phyloP scores from a whole-genome alignment of 768 basidiomycete species.

The Chalciporus pseudorubinellus region DNA sequence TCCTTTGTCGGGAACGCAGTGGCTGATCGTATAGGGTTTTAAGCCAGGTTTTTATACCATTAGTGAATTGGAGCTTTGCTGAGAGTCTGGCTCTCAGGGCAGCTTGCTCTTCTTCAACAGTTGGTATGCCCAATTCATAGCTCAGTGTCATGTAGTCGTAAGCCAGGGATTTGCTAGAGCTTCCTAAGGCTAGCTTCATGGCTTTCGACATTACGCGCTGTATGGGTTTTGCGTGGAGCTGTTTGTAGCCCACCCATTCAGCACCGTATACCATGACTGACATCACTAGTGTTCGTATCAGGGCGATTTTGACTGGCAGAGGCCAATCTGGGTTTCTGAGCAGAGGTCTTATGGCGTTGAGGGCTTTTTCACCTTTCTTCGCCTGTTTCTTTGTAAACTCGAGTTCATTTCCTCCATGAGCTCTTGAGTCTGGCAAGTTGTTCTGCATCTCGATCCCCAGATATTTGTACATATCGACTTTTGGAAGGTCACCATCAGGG shows the following conservation, averaged over 20 bases:
- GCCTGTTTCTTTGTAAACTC: not conserved
- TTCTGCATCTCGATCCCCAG: constrained; percentile 26
- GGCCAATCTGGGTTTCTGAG: not conserved
- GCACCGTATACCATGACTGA: not conserved
- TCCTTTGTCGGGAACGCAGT: too few species aligned
- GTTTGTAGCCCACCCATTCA: not conserved
- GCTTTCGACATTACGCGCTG: not conserved
- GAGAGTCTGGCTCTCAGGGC: too few species aligned
- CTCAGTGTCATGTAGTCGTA: too few species aligned
- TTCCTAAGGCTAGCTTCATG: too few species aligned
- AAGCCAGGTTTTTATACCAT: too few species aligned
- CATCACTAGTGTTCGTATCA: not conserved
- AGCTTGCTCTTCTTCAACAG: too few species aligned
- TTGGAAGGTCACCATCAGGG: not conserved
- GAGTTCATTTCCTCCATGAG: not conserved
- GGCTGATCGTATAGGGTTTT: too few species aligned
- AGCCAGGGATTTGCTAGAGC: too few species aligned
- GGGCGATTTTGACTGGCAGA: not conserved
- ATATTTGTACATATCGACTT: constrained; percentile 34
- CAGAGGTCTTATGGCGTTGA: not conserved
- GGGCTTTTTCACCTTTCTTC: not conserved
- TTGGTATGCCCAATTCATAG: too few species aligned
- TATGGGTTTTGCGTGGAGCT: not conserved
- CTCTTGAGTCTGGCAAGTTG: not conserved
- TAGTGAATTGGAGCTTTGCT: too few species aligned